Conservation (phyloP, 1,139 yeast genomes). For the Entelexis paramagnoliae region DNA sequence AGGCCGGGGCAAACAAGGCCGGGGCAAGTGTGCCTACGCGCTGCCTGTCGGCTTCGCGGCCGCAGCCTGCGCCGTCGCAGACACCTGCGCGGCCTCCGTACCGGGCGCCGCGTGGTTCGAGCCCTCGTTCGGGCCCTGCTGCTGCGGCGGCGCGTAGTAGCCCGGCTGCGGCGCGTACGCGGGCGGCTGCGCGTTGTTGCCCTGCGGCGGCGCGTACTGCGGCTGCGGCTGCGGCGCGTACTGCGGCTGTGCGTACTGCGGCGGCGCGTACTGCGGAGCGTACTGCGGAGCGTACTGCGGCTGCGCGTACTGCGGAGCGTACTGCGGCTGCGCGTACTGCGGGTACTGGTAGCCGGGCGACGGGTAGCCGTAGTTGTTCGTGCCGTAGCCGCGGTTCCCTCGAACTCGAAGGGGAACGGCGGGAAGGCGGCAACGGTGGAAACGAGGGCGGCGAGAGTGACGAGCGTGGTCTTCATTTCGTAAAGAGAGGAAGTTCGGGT, state of each 20-base stretch:
- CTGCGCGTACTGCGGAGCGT: conserved; percentile 6
- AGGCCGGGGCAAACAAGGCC: too few relatives aligned
- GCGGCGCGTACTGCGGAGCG: neutral
- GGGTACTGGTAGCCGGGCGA: conserved; percentile 1
- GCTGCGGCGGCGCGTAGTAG: conserved; percentile 3
- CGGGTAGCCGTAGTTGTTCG: neutral
- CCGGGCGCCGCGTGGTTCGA: neutral
- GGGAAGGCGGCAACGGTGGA: neutral
- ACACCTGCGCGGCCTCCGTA: neutral
- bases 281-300: conserved; percentile 11
- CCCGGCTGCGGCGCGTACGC: too few relatives aligned
- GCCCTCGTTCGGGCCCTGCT: neutral
- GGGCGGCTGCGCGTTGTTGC: too few relatives aligned
- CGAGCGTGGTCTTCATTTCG: neutral
- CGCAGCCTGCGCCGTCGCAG: conserved; percentile 3
- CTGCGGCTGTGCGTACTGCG: conserved; percentile 11
- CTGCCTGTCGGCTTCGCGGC: neutral
- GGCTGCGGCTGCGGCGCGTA: conserved; percentile 9
- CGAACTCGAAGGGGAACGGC: neutral
- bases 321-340: conserved; percentile 9
- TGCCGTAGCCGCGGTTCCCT: neutral
- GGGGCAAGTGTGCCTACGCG: neutral
- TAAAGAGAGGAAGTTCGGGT: too few relatives aligned
- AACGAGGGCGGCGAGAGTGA: neutral
- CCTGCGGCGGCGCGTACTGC: conserved; percentile 1